Evolutionary conservation across 257 asterid species (phyloP).

Genomic region (Fraxinus quadrangulata): DNA sequence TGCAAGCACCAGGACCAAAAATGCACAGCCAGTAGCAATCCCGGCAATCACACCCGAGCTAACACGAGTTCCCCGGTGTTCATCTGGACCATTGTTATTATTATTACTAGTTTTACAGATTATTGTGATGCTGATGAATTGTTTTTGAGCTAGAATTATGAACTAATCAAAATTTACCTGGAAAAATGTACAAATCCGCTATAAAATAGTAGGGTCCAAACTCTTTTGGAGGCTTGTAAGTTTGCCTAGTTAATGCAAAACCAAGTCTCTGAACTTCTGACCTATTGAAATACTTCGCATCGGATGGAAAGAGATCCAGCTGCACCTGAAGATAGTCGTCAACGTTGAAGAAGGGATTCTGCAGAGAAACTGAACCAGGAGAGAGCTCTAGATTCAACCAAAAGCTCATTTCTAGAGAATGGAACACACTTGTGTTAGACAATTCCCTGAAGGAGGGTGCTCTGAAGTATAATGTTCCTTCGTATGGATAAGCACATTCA

Average conservation of each 20-base stretch:
- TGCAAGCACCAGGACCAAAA: conserved; percentile 62
- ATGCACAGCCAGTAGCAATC: conserved; percentile 61
- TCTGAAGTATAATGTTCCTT: conserved; percentile 87
- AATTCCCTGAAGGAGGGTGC: conserved; percentile 86
- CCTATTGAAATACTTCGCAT: conserved; percentile 62
- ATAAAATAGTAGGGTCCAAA: conserved; percentile 92
- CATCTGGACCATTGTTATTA: conserved; percentile 43
- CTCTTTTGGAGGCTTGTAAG: conserved; percentile 86
- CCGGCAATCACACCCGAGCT: conserved; percentile 60
- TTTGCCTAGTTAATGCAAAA: conserved; percentile 77
- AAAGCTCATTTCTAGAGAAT: conserved; percentile 83
- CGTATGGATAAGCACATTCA: conserved; percentile 80
- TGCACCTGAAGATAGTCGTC: conserved; percentile 93
- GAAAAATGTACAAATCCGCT: conserved; percentile 68
- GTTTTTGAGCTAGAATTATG: conserved; percentile 2
- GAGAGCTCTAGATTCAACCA: conserved; percentile 76
- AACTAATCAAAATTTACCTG: conserved; percentile 40
- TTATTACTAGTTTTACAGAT: not conserved
- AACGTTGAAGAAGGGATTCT: conserved; percentile 74
- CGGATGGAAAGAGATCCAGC: conserved; percentile 70
- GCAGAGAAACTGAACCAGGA: conserved; percentile 79
- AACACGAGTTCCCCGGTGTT: conserved; percentile 40
- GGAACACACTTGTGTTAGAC: conserved; percentile 71
- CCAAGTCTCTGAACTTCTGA: conserved; percentile 80
- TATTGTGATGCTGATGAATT: conserved; percentile 1